Evolutionary conservation across 73 alveolate species (phyloP).

Genomic region (Paramecium octaurelia): DNA sequence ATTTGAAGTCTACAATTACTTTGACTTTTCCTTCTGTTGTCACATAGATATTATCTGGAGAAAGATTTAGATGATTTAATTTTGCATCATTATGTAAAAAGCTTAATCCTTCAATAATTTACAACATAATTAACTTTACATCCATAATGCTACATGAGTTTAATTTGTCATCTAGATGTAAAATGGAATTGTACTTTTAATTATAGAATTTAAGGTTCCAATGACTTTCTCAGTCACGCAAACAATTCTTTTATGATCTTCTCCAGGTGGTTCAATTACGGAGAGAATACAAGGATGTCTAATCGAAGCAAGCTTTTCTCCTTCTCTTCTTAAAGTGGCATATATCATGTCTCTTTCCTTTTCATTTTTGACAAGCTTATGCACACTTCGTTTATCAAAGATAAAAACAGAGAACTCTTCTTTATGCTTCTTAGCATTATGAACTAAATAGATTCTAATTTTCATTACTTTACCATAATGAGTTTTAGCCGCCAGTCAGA

Average conservation of each 20-base stretch:
- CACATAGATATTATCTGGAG: constrained; percentile 90
- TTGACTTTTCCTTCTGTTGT: constrained; percentile 86
- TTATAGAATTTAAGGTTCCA: not conserved
- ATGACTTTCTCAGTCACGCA: constrained; percentile 28
- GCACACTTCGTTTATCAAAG: too few species aligned
- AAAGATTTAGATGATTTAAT: constrained; percentile 80
- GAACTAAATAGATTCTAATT: not conserved
- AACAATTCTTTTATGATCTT: constrained; percentile 12
- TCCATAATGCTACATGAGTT: constrained; percentile 75
- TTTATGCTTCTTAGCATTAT: constrained; percentile 21
- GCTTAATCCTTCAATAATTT: constrained; percentile 85
- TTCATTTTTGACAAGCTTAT: too few species aligned
- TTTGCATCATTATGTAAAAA: constrained; percentile 93
- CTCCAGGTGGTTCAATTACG: constrained; percentile 12
- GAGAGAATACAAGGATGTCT: constrained; percentile 4
- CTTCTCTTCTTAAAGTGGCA: not conserved
- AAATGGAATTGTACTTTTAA: not conserved
- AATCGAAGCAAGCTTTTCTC: not conserved
- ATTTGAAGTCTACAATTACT: constrained; percentile 59
- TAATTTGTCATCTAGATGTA: not conserved
- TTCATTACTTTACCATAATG: not conserved
- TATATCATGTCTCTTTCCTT: too few species aligned
- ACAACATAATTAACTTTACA: constrained; percentile 83
- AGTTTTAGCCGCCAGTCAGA: not conserved
- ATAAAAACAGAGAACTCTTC: too few species aligned